A percentile compares a stretch with the other conserved stretches of the same genome.
Evolutionary conservation across 208 protist species (phyloP).

Genomic region (Trypanosoma melophagium): DNA sequence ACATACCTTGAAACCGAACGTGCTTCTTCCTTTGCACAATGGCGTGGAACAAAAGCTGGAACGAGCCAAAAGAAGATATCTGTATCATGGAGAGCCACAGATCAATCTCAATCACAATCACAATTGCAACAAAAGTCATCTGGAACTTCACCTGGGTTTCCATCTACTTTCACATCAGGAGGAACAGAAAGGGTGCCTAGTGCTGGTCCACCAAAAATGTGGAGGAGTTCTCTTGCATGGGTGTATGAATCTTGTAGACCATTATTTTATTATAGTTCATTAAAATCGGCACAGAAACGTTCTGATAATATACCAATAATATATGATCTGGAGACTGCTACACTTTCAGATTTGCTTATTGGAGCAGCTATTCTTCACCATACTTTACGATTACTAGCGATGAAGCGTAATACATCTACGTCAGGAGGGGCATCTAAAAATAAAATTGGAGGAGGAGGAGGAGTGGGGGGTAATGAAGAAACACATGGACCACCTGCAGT

Average conservation of each 20-base stretch:
- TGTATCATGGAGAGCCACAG: constrained; percentile 1
- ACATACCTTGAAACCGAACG: constrained; percentile 18
- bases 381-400: constrained; percentile 32
- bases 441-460: neutral
- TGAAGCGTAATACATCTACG: neutral
- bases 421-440: neutral
- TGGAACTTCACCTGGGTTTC: no score
- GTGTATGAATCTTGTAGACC: constrained; percentile 33
- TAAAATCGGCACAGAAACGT: neutral
- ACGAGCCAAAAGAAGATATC: neutral
- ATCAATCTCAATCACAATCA: neutral
- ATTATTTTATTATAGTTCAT: constrained; percentile 19
- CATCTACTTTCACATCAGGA: neutral
- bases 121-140: no score
- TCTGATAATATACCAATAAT: neutral
- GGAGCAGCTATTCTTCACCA: constrained; percentile 62
- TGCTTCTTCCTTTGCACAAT: neutral
- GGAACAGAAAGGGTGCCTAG: neutral
- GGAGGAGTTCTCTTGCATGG: constrained; percentile 44
- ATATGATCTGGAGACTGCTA: constrained; percentile 32
- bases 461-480: neutral
- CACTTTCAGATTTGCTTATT: constrained; percentile 47
- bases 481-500: neutral
- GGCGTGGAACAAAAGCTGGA: neutral
- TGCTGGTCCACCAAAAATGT: constrained; percentile 8